Base-by-base conservation (phyloP, 1,284 basidiomycete species). In the Ustilago tritici region DNA sequence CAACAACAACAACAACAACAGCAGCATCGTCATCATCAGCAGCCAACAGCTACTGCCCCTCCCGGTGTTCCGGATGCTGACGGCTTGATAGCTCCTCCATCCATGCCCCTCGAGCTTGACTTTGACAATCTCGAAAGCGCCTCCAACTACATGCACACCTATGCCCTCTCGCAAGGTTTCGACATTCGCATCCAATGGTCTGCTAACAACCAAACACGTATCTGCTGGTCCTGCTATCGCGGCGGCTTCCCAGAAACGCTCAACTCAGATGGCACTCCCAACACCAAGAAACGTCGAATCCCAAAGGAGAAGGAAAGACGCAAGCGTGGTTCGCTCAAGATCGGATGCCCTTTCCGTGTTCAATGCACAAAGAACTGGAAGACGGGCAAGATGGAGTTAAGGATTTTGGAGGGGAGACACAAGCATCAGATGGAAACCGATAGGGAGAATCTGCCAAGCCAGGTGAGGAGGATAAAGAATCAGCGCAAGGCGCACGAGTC, bases 161-260 rank as follows among this genome's bases (percentile, higher is more conserved):
- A 77, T 28, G 75, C 75, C 2, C 67, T 73, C 63, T 77, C 75
- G 9, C 75, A 77, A 43, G 75, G 75, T n/a, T 77, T 77, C 31
- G 75, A 77, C 61, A 77, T 77, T 31, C 75, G 75, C 49, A 77
- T 77, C 47, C 75, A 77, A 50, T 77, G 75, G 75, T 77, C 75
- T n/a, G 70, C 75, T 67, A 77, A 77, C 67, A 73, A 77, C 56
- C 75, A 77, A 55, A 77, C 75, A 1, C 66, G 75, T 19, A 77
- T 77, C 43, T 77, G 75, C 56, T 77, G 75, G 75, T 77, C 75
- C 7, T 77, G 75, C 52, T 77, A 73, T 36, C 70, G 75, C 28
- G 75, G 75, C 6, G 75, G 75, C 23, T 77, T 70, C 34, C 75
- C 75, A 12, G 75, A 77, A 46, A 58, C 67, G 19, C 63, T 65